Conservation (phyloP, 2,329 filamentous ascomycete genomes). For the Cladorrhinum sp. region DNA sequence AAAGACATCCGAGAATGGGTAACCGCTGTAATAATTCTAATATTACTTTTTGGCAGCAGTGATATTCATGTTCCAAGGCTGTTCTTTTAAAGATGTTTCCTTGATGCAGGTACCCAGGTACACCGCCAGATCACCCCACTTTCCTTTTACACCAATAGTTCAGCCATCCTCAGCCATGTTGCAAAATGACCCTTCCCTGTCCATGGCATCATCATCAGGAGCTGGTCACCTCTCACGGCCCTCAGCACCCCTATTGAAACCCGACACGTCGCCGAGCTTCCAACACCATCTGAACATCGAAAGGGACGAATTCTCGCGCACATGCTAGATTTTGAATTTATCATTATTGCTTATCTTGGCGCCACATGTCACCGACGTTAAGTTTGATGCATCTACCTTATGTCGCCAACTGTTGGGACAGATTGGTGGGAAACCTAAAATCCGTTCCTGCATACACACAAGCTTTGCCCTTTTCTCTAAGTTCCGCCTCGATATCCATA, state of each 20-base stretch:
- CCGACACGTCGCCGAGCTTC: not conserved
- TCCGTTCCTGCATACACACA: slow-evolving; percentile 32
- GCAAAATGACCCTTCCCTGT: not conserved
- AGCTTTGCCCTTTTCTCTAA: slow-evolving; percentile 22
- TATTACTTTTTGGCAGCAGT: no score
- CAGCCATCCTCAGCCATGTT: not conserved
- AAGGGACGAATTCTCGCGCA: not conserved
- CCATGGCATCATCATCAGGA: not conserved
- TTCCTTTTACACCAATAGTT: not conserved
- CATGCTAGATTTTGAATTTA: no score
- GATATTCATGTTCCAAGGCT: not conserved
- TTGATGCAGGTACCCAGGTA: not conserved
- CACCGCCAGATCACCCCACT: not conserved
- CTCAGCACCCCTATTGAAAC: not conserved
- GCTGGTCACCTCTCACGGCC: not conserved
- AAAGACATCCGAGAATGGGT: not conserved
- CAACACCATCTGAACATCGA: not conserved
- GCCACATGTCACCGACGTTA: no score
- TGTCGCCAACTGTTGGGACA: not conserved
- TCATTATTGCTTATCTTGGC: no score
- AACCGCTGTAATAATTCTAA: no score
- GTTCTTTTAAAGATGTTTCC: not conserved
- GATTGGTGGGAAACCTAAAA: slow-evolving; percentile 17
- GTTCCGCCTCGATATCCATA: slow-evolving; percentile 40
- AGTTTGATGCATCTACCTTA: no score